These are phyloP conservation scores for Antarctomyces pellizariae DNA, from an alignment of 495 filamentous ascomycete species.

Conservation along the genomic window DNA sequence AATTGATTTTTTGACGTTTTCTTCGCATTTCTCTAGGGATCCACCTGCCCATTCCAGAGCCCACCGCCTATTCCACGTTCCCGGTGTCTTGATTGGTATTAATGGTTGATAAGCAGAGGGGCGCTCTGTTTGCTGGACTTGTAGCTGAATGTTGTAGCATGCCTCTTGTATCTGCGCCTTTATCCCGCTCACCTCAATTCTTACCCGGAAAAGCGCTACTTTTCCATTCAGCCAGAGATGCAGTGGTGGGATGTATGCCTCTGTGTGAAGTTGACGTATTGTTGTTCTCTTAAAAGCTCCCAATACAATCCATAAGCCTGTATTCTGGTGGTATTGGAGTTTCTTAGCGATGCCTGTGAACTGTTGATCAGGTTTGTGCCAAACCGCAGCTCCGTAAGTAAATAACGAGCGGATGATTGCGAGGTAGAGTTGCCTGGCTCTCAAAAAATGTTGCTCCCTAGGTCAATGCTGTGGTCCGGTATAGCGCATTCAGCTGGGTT, in stretches of 20 bases:
- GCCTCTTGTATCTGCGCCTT: too few species aligned
- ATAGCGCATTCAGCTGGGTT: background rate
- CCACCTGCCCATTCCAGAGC: too few species aligned
- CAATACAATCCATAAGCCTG: background rate
- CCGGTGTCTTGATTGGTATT: too few species aligned
- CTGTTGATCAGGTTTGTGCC: background rate
- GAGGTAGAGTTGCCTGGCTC: slow-evolving; percentile 1
- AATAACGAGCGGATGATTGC: too few species aligned
- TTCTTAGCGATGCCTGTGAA: background rate
- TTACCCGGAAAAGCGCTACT: background rate
- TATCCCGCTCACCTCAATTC: too few species aligned
- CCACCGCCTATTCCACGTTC: too few species aligned
- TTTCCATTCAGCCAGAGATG: background rate
- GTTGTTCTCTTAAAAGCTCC: background rate
- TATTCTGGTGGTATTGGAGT: background rate
- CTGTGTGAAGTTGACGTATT: background rate
- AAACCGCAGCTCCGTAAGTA: background rate
- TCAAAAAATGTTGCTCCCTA: background rate
- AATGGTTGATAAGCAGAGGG: too few species aligned
- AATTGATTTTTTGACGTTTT: too few species aligned
- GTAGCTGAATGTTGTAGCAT: too few species aligned
- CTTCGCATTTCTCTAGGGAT: too few species aligned
- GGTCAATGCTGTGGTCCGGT: background rate
- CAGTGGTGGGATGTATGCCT: slow-evolving; percentile 1
- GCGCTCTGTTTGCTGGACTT: too few species aligned